These are phyloP conservation scores for Akebia trifoliata DNA, from an alignment of 164 flowering plant species.

Conservation along the genomic window DNA sequence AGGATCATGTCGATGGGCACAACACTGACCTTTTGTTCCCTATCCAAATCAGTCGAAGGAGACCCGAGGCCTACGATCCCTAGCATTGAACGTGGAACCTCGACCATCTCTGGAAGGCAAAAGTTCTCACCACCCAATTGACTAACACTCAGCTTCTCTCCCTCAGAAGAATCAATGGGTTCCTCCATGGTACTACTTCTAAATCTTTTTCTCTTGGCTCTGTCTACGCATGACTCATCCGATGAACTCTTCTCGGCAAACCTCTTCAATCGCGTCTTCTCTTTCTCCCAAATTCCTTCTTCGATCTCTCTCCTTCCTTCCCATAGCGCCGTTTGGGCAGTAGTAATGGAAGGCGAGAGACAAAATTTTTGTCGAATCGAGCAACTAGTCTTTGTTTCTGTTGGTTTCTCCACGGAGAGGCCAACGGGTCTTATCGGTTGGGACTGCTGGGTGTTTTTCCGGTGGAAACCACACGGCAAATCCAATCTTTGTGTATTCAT, in stretches of 20 bases:
- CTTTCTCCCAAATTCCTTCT: conserved; percentile 59
- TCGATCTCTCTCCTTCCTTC: conserved; percentile 46
- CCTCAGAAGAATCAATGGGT: too few species aligned
- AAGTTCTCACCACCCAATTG: conserved; percentile 40
- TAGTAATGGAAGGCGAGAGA: conserved; percentile 51
- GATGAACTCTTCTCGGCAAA: conserved; percentile 48
- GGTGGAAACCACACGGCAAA: conserved; percentile 63
- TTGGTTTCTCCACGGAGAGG: conserved; percentile 51
- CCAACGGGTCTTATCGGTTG: conserved; percentile 64
- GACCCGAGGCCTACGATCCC: conserved; percentile 29
- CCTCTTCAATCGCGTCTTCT: conserved; percentile 68
- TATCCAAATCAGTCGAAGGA: too few species aligned
- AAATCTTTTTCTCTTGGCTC: conserved; percentile 64
- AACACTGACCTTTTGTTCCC: too few species aligned
- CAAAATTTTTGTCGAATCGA: conserved; percentile 57
- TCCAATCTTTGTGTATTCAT: conserved; percentile 95
- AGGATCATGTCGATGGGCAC: too few species aligned
- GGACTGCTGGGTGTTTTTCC: conserved; percentile 53
- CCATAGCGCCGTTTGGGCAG: conserved; percentile 20
- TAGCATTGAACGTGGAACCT: conserved; percentile 26
- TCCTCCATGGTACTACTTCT: conserved; percentile 17
- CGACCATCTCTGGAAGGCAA: conserved; percentile 53
- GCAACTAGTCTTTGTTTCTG: conserved; percentile 40
- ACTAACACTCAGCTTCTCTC: too few species aligned
- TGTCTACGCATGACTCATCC: conserved; percentile 38